These are phyloP conservation scores for Hypoxylon perforatum DNA, from an alignment of 495 filamentous ascomycete species.

Conservation along the genomic window DNA sequence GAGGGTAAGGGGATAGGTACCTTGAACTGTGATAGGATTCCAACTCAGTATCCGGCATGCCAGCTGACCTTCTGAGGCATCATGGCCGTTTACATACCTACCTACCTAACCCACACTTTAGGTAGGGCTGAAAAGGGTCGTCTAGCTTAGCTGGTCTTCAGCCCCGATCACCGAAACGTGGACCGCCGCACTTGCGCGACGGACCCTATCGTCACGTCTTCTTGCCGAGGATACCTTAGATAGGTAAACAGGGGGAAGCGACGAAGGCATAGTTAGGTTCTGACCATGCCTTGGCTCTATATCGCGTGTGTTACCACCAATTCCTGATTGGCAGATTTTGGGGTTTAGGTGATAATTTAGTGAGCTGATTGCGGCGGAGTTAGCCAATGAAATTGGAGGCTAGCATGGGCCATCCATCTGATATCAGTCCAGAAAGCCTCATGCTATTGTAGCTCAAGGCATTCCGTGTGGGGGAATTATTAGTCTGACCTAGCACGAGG, in stretches of 20 bases:
- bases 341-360: background rate
- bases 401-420: constrained; percentile 10
- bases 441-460: constrained; percentile 28
- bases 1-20: background rate
- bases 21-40: constrained; percentile 3
- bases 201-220: background rate
- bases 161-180: constrained; percentile 37
- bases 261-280: background rate
- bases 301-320: constrained; percentile 13
- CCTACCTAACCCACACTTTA: constrained; percentile 6
- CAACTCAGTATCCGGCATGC: constrained; percentile 3
- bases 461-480: constrained; percentile 12
- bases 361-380: constrained; percentile 17
- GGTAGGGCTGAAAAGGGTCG: constrained; percentile 26
- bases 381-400: constrained; percentile 17
- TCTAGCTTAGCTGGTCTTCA: constrained; percentile 16
- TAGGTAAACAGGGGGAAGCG: background rate
- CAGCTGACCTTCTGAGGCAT: constrained; percentile 12
- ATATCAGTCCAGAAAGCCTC: constrained; percentile 28
- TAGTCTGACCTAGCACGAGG: background rate
- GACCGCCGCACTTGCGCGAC: constrained; percentile 11
- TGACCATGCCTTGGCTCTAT: background rate
- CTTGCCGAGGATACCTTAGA: constrained; percentile 13
- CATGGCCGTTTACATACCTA: too few relatives aligned
- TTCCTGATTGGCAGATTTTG: constrained; percentile 26